phyloP scores from a whole-genome alignment of 805 yeast genomes.

The Lipomyces sp. region DNA sequence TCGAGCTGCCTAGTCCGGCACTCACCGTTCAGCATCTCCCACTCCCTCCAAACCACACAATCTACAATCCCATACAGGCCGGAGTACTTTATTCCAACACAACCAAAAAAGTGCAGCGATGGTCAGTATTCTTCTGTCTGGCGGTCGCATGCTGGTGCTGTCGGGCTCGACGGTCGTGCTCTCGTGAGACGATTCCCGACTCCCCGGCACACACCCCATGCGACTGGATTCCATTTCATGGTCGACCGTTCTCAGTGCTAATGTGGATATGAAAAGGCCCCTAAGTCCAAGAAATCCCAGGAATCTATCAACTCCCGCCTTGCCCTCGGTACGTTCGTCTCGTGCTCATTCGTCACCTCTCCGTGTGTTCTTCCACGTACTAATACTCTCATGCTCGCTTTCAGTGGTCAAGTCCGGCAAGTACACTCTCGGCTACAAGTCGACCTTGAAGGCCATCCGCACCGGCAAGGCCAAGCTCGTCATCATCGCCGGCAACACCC shows the following conservation, averaged over 20 bases:
- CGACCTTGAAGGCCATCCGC: slow-evolving; percentile 97
- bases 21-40: too few relatives aligned
- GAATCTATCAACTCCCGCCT: slow-evolving; percentile 98
- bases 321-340: slow-evolving; percentile 55
- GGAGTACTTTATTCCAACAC: slow-evolving; percentile 64
- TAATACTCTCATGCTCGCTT: neutral
- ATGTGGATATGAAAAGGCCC: slow-evolving; percentile 19
- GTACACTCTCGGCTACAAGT: slow-evolving; percentile 99
- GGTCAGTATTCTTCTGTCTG: slow-evolving; percentile 63
- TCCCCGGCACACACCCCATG: too few relatives aligned
- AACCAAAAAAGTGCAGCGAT: slow-evolving; percentile 79
- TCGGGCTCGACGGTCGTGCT: neutral
- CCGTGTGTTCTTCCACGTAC: neutral
- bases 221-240: too few relatives aligned
- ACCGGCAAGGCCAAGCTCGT: slow-evolving; percentile 98
- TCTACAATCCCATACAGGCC: slow-evolving; percentile 49
- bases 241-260: too few relatives aligned
- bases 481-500: slow-evolving; percentile 98
- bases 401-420: slow-evolving; percentile 95
- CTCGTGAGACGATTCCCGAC: too few relatives aligned
- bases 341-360: neutral
- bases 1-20: too few relatives aligned
- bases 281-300: slow-evolving; percentile 72
- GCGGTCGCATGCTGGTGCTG: slow-evolving; percentile 2
- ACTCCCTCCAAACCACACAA: neutral